Evolutionary conservation across 2,329 filamentous ascomycete genomes (phyloP), one percentile per base, ranked within the genome.

Genomic region (Cadophora sp.): DNA sequence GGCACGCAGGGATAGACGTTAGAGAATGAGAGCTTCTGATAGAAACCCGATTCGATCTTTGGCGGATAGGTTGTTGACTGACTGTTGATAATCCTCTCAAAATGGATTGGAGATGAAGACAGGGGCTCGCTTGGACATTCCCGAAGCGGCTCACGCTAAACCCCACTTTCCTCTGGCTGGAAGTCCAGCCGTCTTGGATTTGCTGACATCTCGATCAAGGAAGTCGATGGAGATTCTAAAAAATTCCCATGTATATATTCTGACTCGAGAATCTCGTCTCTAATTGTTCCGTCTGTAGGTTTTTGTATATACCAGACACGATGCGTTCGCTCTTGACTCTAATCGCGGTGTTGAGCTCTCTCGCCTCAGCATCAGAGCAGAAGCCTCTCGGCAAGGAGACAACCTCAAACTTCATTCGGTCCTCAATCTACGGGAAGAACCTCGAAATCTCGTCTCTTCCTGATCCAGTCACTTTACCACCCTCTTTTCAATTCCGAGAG

Each of bases 391-490:
- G 12, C 27, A 22, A 48, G 16, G 19, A n/a, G 22, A 3, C 26
- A 62, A 19, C 26, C 31, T 26, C 66, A 11, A 68, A 62, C 19
- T 74, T 74, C 58, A 70, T 74, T n/a, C 65, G 72, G 27, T 65
- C 68, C 22, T 73, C 72, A 14, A 74, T 74, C 22, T 74, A 69
- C 26, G 64, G 66, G 1, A 59, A 43, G 3, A 55, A 37, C 14
- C 12, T 68, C 22, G 62, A 66, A 14, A 58, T 63, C 37, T 46
- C 58, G 2, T 62, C 62, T 14, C 26, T 70, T 3, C 11, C 64
- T 12, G 62, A 62, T 1, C 71, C 71, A 5, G 65, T 73, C 19
- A 68, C 68, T 4, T n/a, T 76, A 5, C 66, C 70, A 1, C 75
- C 75, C 11, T 71, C 68, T 58, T 76, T 67, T 53, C 48, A 51